Base-by-base conservation (phyloP, 352 stramenopile genomes). In the Globisporangium nunn region DNA sequence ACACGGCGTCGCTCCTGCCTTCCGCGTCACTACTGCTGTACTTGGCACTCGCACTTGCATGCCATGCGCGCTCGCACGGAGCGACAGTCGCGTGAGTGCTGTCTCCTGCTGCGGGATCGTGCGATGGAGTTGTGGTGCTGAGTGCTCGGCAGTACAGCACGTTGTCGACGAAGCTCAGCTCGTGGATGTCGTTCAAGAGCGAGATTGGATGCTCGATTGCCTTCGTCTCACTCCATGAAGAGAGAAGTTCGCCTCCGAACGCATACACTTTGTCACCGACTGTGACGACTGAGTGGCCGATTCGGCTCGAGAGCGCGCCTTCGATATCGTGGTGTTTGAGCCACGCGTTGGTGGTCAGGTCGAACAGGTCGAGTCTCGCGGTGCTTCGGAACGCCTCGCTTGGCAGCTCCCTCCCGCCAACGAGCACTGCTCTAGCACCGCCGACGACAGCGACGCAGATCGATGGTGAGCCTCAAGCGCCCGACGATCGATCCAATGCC, bases 321-420 rank as follows among this genome's bases (percentile, higher is more conserved):
- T 79, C 61, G 4, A 88, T 67, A 61, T 91, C 80, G 43, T 82
- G 85, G 46, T 59, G 63, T n/a, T 61, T 67, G 35, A 90, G 48
- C 77, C 78, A 89, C 37, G 62, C 67, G n/a, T 72, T 45, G 0
- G 62, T 68, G 4, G 18, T 45, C 29, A 85, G 44, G 37, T 90
- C 80, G 51, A 91, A 92, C 8, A 92, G 54, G 52, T 87, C 75
- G 6, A 88, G 49, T 3, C 76, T 62, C 52, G 76, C 55, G 23
- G 50, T 33, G 43, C 69, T 53, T 23, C 61, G 6, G 41, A 63
- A 43, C 50, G 45, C 17, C 51, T 78, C 72, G 3, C 67, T 62
- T 15, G 65, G 61, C 3, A 72, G 60, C 45, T 85, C 76, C 28
- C 70, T 69, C 17, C 82, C 80, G 4, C 76, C 78, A 11, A 89